Evolutionary conservation across 805 yeast genomes (phyloP), one percentile per base, ranked within the genome.

Genomic region (Candida maris): DNA sequence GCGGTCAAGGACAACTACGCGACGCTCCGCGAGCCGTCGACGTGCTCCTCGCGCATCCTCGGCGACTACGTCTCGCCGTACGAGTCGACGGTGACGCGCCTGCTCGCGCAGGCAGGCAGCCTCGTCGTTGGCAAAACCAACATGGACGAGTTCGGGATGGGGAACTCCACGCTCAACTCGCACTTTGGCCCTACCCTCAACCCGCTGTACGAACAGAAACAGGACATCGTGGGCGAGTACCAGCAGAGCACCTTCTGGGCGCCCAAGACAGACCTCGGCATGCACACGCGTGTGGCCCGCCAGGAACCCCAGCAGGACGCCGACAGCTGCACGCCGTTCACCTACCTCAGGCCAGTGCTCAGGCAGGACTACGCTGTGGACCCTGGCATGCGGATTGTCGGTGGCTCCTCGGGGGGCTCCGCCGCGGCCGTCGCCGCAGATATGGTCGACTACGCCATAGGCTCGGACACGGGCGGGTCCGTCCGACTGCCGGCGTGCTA

Each of bases 111-210:
- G 0, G 65, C 68, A 2, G 86, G 88, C 0, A 71, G 74, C 12
- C 44, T 53, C 0, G 53, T 79, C 5, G 65, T 80, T 1, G 98
- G 96, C 0, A 93, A 91, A 58, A 73, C 94, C 2, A 93, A 91
- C 49, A 67, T 93, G 75, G 99, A 93, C 62, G 97, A 93, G 62
- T 93, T 93, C 65, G 99, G 96, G 3, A 93, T 93, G 98, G 99
- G 98, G 8, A 79, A 85, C 9, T 71, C 79, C 1, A 81, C 77
- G 10, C 64, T 76, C 2, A 68, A 75, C 47, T 71, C 83, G 0
- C 46, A 51, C 34, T 75, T 61, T 51, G 89, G 88, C 0, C 68
- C 82, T 1, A 70, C 81, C 0, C 38, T 64, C 3, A 84, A 85
- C 49, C 80, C 81, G 9, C 28, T 53, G 17, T 67, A 57, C 42